Base-by-base conservation (phyloP, 371 early-diverging fungal genomes). In the Paraphysoderma sedebokerense region DNA sequence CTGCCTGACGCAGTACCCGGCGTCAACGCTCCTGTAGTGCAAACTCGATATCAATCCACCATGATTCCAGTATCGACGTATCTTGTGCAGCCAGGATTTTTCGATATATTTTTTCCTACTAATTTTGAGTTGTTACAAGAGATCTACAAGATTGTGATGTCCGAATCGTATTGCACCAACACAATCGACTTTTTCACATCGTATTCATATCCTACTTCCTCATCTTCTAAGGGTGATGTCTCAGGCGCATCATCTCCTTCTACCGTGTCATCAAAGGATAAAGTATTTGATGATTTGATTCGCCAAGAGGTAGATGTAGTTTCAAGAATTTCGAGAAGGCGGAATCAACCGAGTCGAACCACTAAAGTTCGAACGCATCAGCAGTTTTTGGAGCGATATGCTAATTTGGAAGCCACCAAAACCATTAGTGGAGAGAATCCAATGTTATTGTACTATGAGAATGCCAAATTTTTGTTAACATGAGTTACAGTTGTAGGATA, bases 21-120 rank as follows among this genome's bases (percentile, higher is more conserved):
- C 2, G 61, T 79, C n/a, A 71, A 79, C 48, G 92, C 81, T 11
- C 98, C 98, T 0, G 90, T 92, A 5, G 92, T 93, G 0, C 95
- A 97, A 61, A 95, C 91, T 2, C 61, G 92, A 15, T 87, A 86
- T 58, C 60, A 74, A 42, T 80, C 83, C 0, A 72, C 71, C 8
- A 97, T 91, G 90, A 83, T 93, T 6, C 85, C 93, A 11, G 89
- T 91, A 54, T 77, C 84, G 9, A 89, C 92, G 1, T 92, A 88
- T 52, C 77, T 91, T 65, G 89, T 97, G 5, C 85, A 85, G 58
- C 95, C 90, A 0, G 98, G 98, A n/a, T 90, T 81, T 81, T 93
- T 92, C 59, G 97, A 97, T 59, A 92, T 93, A 28, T 90, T 97
- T 57, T 97, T 93, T 62, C 95, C 98, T 4, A 92, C 92, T 22